Conservation (phyloP, 768 basidiomycete species). For the Serendipita sp. region DNA sequence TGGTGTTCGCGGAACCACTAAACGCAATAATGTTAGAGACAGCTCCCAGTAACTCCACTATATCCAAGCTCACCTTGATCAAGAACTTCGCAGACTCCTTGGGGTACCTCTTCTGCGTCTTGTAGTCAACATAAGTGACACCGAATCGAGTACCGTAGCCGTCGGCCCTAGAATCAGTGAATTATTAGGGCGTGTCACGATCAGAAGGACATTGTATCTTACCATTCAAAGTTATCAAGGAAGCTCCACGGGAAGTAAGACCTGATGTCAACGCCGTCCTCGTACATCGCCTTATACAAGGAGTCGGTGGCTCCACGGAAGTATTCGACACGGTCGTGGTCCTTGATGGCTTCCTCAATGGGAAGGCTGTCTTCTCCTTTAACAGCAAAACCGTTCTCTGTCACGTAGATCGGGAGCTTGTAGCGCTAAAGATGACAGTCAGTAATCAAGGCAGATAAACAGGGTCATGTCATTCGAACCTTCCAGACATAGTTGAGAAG, state of each 20-base stretch:
- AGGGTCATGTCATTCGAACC: conserved; percentile 20
- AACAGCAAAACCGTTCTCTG: conserved; percentile 58
- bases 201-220: neutral
- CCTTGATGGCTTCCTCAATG: conserved; percentile 35
- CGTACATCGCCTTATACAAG: conserved; percentile 37
- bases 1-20: conserved; percentile 20
- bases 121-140: conserved; percentile 53
- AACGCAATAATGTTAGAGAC: neutral
- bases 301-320: conserved; percentile 41
- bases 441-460: neutral
- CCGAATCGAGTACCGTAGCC: conserved; percentile 54
- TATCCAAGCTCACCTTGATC: conserved; percentile 25
- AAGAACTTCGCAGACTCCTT: conserved; percentile 46
- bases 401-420: conserved; percentile 44
- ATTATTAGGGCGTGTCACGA: too few relatives aligned
- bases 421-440: conserved; percentile 22
- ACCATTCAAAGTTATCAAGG: conserved; percentile 58
- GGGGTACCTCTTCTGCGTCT: conserved; percentile 47
- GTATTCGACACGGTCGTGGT: conserved; percentile 49
- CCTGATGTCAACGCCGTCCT: conserved; percentile 45
- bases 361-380: conserved; percentile 42
- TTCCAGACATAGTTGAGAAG: conserved; percentile 57
- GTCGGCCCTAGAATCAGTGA: conserved; percentile 29
- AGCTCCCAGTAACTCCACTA: neutral
- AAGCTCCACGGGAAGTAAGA: conserved; percentile 59